Evolutionary conservation across 495 filamentous ascomycete species (phyloP), one percentile per base, ranked within the genome.

Genomic region (Copromyces sp.): DNA sequence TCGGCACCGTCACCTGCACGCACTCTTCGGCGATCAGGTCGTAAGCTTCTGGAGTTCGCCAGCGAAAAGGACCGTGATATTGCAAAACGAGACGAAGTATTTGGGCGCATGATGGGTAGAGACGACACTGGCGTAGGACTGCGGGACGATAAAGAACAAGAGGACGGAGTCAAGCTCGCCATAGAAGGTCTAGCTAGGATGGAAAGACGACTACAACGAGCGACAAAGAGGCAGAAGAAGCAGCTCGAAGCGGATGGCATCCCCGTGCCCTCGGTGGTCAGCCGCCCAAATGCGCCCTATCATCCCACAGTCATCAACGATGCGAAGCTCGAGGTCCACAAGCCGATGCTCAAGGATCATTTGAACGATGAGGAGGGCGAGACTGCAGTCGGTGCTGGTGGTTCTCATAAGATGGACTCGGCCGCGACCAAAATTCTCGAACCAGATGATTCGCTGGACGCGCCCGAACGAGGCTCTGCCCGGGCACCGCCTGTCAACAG

Each of bases 401-500:
- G 32, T 17, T 2, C 1, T 4, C 24, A 32, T 14, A 35, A 65
- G 14, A 35, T 59, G 3, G 71, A 69, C 20, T 20, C 69, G 3
- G 73, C 70, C 14, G 41, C 14, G 4, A 2, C 9, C 20, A 68
- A 73, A 9, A 59, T 69, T 8, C n/a, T 59, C 12, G 75, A 65
- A n/a, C 65, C 74, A 11, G 77, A 80, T 39, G 72, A 79, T 70
- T 73, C 78, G 41, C 80, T 77, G 40, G 83, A 85, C 12, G 72
- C 82, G 39, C 79, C 84, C 12, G 84, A 87, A 70, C 83, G 83
- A 9, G 81, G 85, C 24, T 83, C 82, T 0, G 78, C 80, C 0
- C 82, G 94, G 39, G 83, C 91, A 11, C 93, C 93, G 35, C 89
- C 94, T 4, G 90, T 97, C 35, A 91, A 98, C 78, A 97, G 93